phyloP scores from a whole-genome alignment of 2,329 filamentous ascomycete genomes.

The Hirsutella minnesotensis region DNA sequence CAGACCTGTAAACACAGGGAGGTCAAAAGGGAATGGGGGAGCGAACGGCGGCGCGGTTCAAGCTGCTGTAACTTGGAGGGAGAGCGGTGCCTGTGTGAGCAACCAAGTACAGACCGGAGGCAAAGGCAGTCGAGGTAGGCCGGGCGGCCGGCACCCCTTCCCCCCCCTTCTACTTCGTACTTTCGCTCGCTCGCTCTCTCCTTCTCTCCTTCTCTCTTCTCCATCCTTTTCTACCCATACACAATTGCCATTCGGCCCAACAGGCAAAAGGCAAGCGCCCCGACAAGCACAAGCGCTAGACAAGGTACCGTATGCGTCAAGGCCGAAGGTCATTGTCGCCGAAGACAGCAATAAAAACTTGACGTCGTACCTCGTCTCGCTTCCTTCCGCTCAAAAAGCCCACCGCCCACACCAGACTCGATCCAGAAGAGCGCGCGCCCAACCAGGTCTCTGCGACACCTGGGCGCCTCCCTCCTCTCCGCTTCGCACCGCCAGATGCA shows the following conservation, averaged over 20 bases:
- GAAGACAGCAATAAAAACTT: conserved; percentile 7
- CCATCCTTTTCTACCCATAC: neutral
- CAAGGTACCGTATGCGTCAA: conserved; percentile 4
- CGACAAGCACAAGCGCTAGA: conserved; percentile 5
- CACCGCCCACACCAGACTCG: conserved; percentile 22
- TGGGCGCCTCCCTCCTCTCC: conserved; percentile 30
- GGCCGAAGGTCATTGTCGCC: conserved; percentile 5
- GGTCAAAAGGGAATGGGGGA: too few species aligned
- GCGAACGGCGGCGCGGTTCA: too few species aligned
- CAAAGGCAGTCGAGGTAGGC: neutral
- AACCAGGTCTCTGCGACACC: conserved; percentile 47
- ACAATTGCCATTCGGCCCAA: neutral
- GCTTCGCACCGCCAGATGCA: conserved; percentile 48
- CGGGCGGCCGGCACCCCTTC: neutral
- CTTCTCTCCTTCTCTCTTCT: neutral
- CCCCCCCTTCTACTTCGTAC: neutral
- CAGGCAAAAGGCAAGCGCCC: conserved; percentile 1
- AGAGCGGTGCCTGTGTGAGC: neutral
- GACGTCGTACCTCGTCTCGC: conserved; percentile 19
- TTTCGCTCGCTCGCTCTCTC: neutral
- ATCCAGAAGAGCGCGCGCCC: conserved; percentile 27
- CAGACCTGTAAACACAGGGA: too few species aligned
- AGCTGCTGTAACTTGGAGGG: neutral
- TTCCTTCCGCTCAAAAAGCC: conserved; percentile 24
- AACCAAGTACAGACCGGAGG: neutral